Percentiles rank a stretch among this genome's conserved stretches.
phyloP scores from a whole-genome alignment of 257 asterid species.

The Salvia rosmarinus region DNA sequence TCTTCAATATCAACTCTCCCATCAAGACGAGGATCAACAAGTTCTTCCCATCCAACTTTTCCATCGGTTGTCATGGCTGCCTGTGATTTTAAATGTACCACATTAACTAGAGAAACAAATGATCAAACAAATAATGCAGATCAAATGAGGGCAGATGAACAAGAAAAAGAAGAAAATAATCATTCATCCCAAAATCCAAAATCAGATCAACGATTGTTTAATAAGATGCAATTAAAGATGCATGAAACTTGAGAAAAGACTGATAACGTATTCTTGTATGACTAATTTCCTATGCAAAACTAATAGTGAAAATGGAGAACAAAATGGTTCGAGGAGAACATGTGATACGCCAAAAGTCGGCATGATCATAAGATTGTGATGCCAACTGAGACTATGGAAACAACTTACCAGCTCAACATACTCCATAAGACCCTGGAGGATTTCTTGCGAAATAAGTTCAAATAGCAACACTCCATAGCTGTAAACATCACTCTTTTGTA shows the following conservation, averaged over 20 bases:
- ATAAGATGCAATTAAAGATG: background rate
- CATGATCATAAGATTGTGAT: background rate
- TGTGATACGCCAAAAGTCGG: constrained; percentile 11
- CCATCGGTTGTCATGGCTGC: constrained; percentile 96
- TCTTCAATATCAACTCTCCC: constrained; percentile 69
- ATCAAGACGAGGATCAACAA: constrained; percentile 78
- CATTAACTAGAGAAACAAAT: too few relatives aligned
- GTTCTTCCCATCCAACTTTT: constrained; percentile 93
- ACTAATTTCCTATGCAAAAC: background rate
- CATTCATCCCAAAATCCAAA: background rate
- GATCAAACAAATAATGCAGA: background rate
- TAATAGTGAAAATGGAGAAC: background rate
- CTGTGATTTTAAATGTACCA: constrained; percentile 42
- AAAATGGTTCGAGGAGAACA: background rate
- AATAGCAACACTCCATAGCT: constrained; percentile 90
- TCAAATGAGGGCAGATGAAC: background rate
- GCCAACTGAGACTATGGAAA: constrained; percentile 14
- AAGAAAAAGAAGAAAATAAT: background rate
- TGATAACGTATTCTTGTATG: background rate
- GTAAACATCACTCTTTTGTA: constrained; percentile 89
- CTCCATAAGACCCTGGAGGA: constrained; percentile 93
- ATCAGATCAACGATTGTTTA: background rate
- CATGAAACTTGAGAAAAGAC: background rate
- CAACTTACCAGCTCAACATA: constrained; percentile 80
- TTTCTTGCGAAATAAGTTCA: constrained; percentile 86